Conservation (phyloP, 192 early-diverging fungal genomes). For the Rhizophagus prolifer region DNA sequence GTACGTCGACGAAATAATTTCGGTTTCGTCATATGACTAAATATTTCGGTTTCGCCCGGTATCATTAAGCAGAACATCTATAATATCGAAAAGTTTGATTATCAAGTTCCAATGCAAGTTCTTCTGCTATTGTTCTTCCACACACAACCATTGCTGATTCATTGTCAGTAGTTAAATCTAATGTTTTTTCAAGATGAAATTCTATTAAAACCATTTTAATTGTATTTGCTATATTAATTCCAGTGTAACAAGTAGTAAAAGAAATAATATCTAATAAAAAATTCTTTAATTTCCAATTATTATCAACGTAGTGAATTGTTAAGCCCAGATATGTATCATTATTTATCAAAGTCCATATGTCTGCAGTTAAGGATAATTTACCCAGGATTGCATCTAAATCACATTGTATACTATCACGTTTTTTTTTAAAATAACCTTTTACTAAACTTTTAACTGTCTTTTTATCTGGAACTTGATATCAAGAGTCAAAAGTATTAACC, state of each 20-base stretch:
- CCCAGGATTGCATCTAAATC: too few relatives aligned
- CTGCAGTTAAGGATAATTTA: too few relatives aligned
- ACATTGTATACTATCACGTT: too few relatives aligned
- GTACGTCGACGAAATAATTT: too few relatives aligned
- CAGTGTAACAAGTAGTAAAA: neutral
- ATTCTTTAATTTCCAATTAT: neutral
- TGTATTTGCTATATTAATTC: neutral
- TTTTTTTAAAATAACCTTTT: too few relatives aligned
- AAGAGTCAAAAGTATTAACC: neutral
- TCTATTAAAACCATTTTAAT: neutral
- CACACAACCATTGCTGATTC: constrained; percentile 4
- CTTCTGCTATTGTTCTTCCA: neutral
- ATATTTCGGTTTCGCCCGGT: too few relatives aligned
- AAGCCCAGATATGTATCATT: too few relatives aligned
- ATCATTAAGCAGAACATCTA: neutral
- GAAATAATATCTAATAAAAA: neutral
- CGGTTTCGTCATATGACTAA: too few relatives aligned
- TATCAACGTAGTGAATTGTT: constrained; percentile 8
- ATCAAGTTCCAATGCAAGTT: neutral
- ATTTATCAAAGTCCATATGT: too few relatives aligned
- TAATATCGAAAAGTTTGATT: neutral
- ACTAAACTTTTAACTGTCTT: too few relatives aligned
- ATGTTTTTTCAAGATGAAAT: neutral
- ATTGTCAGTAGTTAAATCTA: neutral
- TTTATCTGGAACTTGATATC: neutral